Evolutionary conservation across 768 basidiomycete species (phyloP), one percentile per base, ranked within the genome.

Genomic region (Rhodotorula paludigena): DNA sequence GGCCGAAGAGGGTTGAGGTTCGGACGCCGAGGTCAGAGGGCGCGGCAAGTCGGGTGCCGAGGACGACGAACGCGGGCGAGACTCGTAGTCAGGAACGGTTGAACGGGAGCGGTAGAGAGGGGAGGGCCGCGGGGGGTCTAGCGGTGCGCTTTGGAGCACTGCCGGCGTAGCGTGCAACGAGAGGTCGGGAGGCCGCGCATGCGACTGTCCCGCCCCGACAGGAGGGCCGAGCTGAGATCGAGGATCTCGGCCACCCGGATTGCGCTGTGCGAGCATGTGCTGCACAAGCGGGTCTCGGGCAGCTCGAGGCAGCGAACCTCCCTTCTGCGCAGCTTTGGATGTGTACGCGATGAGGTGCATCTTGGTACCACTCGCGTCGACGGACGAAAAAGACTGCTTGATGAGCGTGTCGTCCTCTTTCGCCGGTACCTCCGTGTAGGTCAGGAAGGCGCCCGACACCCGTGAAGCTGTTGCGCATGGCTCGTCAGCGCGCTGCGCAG

Each of bases 321-420:
- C 33, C 23, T 39, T 41, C 25, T 9, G 63, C 25, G 14, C 41
- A 45, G n/a, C n/a, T 32, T 63, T 70, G 55, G 52, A 56, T 5
- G 63, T 56, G 61, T 72, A 74, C 32, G 68, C 71, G 57, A 74
- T 72, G 28, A 74, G 65, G 63, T 74, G 73, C 71, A 74, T 68
- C 53, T 68, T 72, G n/a, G 65, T 59, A 2, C 71, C 68, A 30
- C 7, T 36, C 8, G 66, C n/a, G 44, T 69, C 68, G 56, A 62
- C 44, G 3, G 64, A 57, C 20, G 68, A 66, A 36, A 74, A 74
- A 12, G 71, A 72, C 47, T 72, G 71, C 64, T 74, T 74, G 65
- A 67, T 56, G 25, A 74, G 63, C 0, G 68, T 66, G 9, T 66
- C 68, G 5, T 54, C 47, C 23, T 63, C 71, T 16, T 62, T 56